phyloP scores from a whole-genome alignment of 768 basidiomycete genomes.

The Kwoniella bestiolae region DNA sequence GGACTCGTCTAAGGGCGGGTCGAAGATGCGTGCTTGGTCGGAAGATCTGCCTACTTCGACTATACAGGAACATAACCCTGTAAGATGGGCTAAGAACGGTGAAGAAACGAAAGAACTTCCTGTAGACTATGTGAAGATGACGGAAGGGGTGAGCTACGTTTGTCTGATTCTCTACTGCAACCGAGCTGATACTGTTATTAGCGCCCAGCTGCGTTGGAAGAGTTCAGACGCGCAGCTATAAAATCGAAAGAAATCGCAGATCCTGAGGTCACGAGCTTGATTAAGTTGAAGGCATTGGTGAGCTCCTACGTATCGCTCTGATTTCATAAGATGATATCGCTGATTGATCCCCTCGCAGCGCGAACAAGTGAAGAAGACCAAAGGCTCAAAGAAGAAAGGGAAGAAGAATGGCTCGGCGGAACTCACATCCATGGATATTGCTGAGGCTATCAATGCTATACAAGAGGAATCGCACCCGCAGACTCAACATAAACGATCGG shows the following conservation, averaged over 20 bases:
- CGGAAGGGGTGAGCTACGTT: background rate
- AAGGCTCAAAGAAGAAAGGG: background rate
- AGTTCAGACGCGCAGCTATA: background rate
- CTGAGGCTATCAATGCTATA: background rate
- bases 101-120: background rate
- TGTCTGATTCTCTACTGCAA: background rate
- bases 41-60: background rate
- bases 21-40: conserved; percentile 4
- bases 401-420: background rate
- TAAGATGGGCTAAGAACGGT: background rate
- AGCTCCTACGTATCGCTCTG: background rate
- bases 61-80: background rate
- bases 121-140: background rate
- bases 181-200: background rate
- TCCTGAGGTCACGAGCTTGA: background rate
- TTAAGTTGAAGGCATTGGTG: background rate
- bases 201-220: background rate
- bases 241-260: background rate
- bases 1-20: background rate
- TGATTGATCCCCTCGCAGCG: background rate
- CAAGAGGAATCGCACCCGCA: background rate
- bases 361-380: background rate
- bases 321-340: too few species aligned
- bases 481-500: background rate
- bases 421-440: background rate